Base-by-base conservation (phyloP, 306 rosid species). In the Hippophae rhamnoides region DNA sequence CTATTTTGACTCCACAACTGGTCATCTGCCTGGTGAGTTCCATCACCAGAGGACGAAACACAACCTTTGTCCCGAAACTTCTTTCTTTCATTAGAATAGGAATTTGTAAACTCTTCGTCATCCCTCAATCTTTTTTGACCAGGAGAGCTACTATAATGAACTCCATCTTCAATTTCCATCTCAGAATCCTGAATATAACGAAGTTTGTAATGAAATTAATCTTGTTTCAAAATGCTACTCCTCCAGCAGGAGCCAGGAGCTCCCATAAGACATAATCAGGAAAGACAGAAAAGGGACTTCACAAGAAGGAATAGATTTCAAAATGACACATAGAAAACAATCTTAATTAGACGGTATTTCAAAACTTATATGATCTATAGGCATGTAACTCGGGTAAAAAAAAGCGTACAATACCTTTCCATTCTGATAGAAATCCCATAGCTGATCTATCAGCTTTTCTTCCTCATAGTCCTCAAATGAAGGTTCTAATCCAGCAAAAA, bases 401-500 rank as follows among this genome's bases (percentile, higher is more conserved):
- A 46, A 26, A 11, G 60, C 0, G 38, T 54, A 50, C 59, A 50
- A 67, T 79, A 86, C 97, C 89, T 79, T 84, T 58, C 69, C 72
- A 58, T 76, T 81, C 61, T 76, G 76, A 80, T 78, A 90, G 74
- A 60, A 72, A 41, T 77, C 58, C 94, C 90, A 84, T 18, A 87
- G 74, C 43, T 51, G 43, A 52, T 84, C 78, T 13, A 84, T 77
- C 69, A 82, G 50, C 52, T 54, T 75, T 67, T 75, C 71, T 71
- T 90, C 95, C 61, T 75, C 95, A 3, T 72, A 67, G 77, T 84
- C 78, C 80, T 79, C 93, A 43, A 65, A 69, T 5, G 82, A 66
- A 8, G 84, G 47, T 67, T 86, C 90, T 69, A 71, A 75, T 68
- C 96, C 90, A 72, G 89, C 81, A 79, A 86, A 90, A 55, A 73